These are phyloP conservation scores for Protostelium mycophagum DNA, from an alignment of 78 protist genomes.

Conservation along the genomic window DNA sequence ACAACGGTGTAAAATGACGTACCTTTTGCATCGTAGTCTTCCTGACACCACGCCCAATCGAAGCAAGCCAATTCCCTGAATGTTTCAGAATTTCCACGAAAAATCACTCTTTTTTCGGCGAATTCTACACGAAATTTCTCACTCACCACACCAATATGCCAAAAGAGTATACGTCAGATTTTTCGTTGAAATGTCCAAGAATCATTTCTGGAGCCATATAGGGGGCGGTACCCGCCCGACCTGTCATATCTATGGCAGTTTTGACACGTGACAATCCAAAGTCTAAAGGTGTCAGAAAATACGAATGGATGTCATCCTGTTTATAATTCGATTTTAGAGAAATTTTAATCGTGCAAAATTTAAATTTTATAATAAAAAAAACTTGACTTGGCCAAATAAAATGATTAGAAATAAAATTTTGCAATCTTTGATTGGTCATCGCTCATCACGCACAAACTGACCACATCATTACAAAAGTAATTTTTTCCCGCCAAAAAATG, in stretches of 20 bases:
- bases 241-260: slow-evolving; percentile 6
- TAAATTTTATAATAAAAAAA: too few species aligned
- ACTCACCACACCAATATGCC: slow-evolving; percentile 47
- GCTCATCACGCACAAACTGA: too few species aligned
- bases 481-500: too few species aligned
- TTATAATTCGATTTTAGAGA: too few species aligned
- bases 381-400: too few species aligned
- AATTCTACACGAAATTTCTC: too few species aligned
- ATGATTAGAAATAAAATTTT: too few species aligned
- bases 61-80: neutral
- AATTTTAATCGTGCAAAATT: too few species aligned
- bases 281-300: neutral
- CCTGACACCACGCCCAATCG: neutral
- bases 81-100: neutral
- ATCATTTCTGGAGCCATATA: slow-evolving; percentile 45
- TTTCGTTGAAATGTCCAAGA: slow-evolving; percentile 12
- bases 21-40: neutral
- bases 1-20: neutral
- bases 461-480: too few species aligned
- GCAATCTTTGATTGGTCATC: too few species aligned
- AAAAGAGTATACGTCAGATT: slow-evolving; percentile 59
- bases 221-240: slow-evolving; percentile 58
- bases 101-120: too few species aligned
- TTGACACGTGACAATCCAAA: slow-evolving; percentile 44
- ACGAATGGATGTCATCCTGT: too few species aligned